Conservation (phyloP, 768 basidiomycete species). For the Termitomyces bulborhizus region DNA sequence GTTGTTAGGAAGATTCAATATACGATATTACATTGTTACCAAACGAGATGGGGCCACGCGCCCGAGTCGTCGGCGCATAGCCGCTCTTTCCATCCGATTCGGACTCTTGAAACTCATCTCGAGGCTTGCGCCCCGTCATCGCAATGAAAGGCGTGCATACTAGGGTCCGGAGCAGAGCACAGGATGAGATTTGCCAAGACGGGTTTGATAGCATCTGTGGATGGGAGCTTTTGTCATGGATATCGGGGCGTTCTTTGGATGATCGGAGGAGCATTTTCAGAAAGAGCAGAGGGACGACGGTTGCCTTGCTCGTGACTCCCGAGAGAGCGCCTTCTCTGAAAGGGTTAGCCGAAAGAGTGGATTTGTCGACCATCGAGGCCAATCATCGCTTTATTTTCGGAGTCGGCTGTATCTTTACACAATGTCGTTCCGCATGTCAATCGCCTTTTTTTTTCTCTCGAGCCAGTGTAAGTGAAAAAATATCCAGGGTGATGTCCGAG, state of each 20-base stretch:
- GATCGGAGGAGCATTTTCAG: background rate
- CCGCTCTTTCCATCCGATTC: background rate
- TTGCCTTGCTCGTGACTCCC: background rate
- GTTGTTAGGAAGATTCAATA: background rate
- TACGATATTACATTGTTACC: background rate
- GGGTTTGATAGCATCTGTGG: too few species aligned
- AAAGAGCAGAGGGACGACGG: too few species aligned
- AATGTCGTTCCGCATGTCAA: background rate
- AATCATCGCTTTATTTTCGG: slow-evolving; percentile 6
- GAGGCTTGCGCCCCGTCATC: background rate
- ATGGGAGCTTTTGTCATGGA: too few species aligned
- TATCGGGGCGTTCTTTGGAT: too few species aligned
- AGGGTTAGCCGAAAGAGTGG: background rate
- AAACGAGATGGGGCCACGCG: background rate
- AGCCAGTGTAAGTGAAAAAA: too few species aligned
- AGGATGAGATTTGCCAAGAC: too few species aligned
- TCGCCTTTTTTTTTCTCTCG: too few species aligned
- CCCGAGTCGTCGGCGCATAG: background rate
- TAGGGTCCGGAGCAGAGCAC: too few species aligned
- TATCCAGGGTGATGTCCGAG: too few species aligned
- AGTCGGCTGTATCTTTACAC: background rate
- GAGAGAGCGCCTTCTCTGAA: background rate
- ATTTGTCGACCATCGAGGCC: background rate
- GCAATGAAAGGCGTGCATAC: too few species aligned
- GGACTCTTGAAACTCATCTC: background rate